Conservation (phyloP, 2,329 filamentous ascomycete genomes). For the Fusarium solani-melongenae region DNA sequence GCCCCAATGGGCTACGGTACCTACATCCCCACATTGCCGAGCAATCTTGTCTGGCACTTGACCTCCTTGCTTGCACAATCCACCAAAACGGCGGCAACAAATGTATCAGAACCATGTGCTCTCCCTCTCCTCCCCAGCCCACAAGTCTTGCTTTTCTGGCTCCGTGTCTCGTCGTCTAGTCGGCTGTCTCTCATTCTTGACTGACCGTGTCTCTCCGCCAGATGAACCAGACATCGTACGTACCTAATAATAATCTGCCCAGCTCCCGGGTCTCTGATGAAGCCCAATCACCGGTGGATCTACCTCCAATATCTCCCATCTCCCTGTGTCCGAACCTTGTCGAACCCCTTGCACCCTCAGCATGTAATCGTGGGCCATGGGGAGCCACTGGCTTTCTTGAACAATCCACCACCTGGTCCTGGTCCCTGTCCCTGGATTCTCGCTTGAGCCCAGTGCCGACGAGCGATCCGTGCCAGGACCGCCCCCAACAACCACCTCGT, state of each 20-base stretch:
- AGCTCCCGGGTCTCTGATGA: constrained; percentile 8
- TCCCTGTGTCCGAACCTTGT: constrained; percentile 35
- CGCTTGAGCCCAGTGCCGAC: constrained; percentile 40
- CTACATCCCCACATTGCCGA: constrained; percentile 28
- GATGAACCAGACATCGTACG: constrained; percentile 4
- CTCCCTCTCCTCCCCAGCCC: constrained; percentile 4
- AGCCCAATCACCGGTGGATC: constrained; percentile 32
- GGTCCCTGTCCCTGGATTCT: constrained; percentile 34
- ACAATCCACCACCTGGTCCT: constrained; percentile 37
- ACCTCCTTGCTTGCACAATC: constrained; percentile 22
- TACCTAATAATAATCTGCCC: constrained; percentile 29
- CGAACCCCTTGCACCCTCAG: constrained; percentile 35
- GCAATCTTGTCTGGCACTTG: constrained; percentile 28
- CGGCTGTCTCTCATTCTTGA: constrained; percentile 17
- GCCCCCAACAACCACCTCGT: constrained; percentile 37
- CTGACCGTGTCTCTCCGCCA: constrained; percentile 6
- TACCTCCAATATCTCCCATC: constrained; percentile 16
- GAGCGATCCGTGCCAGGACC: constrained; percentile 37
- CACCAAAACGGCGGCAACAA: background rate
- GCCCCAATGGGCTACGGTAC: constrained; percentile 27
- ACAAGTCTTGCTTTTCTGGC: background rate
- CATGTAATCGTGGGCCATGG: constrained; percentile 20
- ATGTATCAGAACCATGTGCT: constrained; percentile 22
- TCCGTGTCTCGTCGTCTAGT: constrained; percentile 3
- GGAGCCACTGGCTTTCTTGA: constrained; percentile 26